Base-by-base conservation (phyloP, 2,329 filamentous ascomycete species). In the Sclerotinia glacialis region DNA sequence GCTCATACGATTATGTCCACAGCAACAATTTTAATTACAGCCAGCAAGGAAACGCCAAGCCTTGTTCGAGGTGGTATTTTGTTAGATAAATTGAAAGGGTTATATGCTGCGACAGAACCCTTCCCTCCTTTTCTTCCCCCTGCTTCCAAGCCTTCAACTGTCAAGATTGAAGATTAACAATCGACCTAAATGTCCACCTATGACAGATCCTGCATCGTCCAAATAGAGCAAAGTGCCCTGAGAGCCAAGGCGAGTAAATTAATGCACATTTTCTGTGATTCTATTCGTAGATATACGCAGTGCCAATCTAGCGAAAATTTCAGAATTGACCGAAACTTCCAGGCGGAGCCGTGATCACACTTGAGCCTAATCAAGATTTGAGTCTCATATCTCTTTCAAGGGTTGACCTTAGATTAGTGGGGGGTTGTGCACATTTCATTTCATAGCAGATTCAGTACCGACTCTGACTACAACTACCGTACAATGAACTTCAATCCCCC, bases 401-500 rank as follows among this genome's bases (percentile, higher is more conserved):
- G 49, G 37, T 23, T 46, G 18, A 56, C 56, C 49, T 50, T 56
- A 28, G 50, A 53, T 47, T 56, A 46, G 49, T 37, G 61, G 61
- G 60, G 61, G 21, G 37, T 26, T 56, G 34, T 64, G 49, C 37
- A 55, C 61, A 60, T 60, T 40, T 47, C 56, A 60, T 60, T 47
- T 59, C 34, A 44, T 44, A 60, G 44, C 56, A 60, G 56, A 60
- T 60, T 60, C 56, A 60, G 56, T 60, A 60, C 56, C 56, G 56
- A 60, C 28, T 60, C 37, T 7, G 42, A 8, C 44, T 5, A 16
- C 21, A 61, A 49, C 58, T 61, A 61, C 44, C 58, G 44, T 26
- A 61, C 28, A 37, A 37, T 49, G 31, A 3, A 46, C 28, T 47
- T 28, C 28, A 34, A 8, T 23, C 7, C 56, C 56, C 58, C 58